phyloP scores from a whole-genome alignment of 108 stramenopile genomes.

The Nannochloropsis gaditana region DNA sequence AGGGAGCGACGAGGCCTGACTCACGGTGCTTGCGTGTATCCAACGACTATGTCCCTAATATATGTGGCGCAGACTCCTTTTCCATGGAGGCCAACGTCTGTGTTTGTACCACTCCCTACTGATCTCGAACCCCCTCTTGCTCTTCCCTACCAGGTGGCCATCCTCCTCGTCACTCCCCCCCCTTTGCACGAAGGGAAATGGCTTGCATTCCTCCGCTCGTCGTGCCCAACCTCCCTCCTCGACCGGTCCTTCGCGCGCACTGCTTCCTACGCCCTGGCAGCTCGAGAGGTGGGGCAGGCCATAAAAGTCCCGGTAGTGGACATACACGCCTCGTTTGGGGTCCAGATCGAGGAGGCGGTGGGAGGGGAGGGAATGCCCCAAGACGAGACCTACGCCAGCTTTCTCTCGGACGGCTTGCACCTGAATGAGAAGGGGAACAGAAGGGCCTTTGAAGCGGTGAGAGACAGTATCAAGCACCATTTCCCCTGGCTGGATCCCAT shows the following conservation, averaged over 20 bases:
- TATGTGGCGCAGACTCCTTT: no score
- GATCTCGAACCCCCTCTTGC: not conserved
- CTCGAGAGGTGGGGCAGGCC: not conserved
- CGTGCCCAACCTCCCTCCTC: not conserved
- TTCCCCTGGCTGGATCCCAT: constrained; percentile 10
- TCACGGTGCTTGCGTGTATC: no score
- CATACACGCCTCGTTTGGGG: not conserved
- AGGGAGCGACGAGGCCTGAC: no score
- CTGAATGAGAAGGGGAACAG: not conserved
- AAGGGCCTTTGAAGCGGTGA: not conserved
- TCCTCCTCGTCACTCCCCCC: not conserved
- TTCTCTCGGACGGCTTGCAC: not conserved
- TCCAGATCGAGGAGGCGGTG: not conserved
- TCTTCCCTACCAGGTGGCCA: not conserved
- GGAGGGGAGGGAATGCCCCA: not conserved
- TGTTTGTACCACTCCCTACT: not conserved
- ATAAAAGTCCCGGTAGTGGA: not conserved
- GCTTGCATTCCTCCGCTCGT: not conserved
- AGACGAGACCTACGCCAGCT: not conserved
- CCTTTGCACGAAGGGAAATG: not conserved
- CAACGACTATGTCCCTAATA: no score
- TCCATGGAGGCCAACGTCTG: no score
- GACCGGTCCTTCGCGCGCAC: constrained; percentile 5
- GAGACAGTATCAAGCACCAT: not conserved
- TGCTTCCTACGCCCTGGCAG: not conserved